A percentile compares a stretch with the other conserved stretches of the same genome.
Conservation (phyloP, 106 monocot species). For the Dioscorea alata region DNA sequence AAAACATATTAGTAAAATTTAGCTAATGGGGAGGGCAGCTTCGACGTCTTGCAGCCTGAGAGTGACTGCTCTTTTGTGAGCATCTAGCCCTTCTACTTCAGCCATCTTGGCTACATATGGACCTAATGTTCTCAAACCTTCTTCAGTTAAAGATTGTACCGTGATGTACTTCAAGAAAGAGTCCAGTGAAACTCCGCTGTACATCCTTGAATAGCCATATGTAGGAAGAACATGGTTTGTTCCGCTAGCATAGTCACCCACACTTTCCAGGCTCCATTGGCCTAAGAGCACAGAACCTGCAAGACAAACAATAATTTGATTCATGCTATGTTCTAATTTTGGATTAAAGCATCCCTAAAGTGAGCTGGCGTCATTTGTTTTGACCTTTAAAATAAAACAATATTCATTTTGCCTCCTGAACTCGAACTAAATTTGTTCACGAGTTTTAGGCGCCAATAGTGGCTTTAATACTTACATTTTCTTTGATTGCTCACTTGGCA, state of each 20-base stretch:
- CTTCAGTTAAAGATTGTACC: constrained; percentile 80
- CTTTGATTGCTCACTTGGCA: no score
- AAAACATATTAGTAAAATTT: no score
- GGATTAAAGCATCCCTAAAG: no score
- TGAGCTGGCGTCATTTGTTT: no score
- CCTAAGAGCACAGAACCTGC: constrained; percentile 93
- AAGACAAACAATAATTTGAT: neutral
- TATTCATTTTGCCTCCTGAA: no score
- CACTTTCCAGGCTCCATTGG: constrained; percentile 89
- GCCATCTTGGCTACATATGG: constrained; percentile 92
- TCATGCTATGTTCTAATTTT: no score
- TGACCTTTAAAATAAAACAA: no score
- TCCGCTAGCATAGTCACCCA: constrained; percentile 96
- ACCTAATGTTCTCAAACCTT: constrained; percentile 70
- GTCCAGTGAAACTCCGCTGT: constrained; percentile 80
- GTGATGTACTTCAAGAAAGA: constrained; percentile 94
- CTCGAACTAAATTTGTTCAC: neutral
- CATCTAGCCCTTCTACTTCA: constrained; percentile 91
- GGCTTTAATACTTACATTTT: no score
- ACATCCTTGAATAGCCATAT: constrained; percentile 94
- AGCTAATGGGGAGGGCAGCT: constrained; percentile 17
- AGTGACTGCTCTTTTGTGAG: constrained; percentile 94
- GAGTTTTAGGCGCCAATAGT: neutral
- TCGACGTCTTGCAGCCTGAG: constrained; percentile 64
- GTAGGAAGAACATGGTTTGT: constrained; percentile 97